These are phyloP conservation scores for Scytalidium lignicola DNA, from an alignment of 2,329 filamentous ascomycete species.

Conservation along the genomic window DNA sequence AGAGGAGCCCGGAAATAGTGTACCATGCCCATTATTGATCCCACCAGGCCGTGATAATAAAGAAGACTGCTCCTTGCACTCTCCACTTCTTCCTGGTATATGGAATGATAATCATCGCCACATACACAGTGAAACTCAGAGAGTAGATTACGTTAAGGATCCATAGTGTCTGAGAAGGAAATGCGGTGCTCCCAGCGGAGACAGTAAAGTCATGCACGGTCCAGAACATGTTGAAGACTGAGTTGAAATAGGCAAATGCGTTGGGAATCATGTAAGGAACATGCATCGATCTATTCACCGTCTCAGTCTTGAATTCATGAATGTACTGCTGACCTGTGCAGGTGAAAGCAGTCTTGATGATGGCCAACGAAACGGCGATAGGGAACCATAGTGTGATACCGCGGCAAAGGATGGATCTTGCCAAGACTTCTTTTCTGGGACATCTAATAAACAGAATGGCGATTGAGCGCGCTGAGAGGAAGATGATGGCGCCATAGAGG, in stretches of 20 bases:
- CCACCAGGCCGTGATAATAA: conserved; percentile 41
- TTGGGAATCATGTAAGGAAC: conserved; percentile 30
- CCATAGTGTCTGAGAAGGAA: conserved; percentile 42
- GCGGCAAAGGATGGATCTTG: conserved; percentile 36
- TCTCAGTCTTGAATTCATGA: conserved; percentile 29
- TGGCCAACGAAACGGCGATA: conserved; percentile 33
- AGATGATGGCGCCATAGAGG: conserved; percentile 40
- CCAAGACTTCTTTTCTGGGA: conserved; percentile 28
- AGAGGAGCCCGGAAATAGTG: conserved; percentile 34
- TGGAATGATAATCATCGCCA: conserved; percentile 40
- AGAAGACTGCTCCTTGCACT: conserved; percentile 23
- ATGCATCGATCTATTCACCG: conserved; percentile 33
- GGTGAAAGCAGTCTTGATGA: conserved; percentile 32
- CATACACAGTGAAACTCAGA: conserved; percentile 43
- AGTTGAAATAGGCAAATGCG: conserved; percentile 39
- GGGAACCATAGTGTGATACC: conserved; percentile 37
- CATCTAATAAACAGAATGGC: conserved; percentile 36
- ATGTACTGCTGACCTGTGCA: conserved; percentile 29
- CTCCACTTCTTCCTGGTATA: conserved; percentile 16
- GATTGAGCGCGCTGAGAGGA: conserved; percentile 38
- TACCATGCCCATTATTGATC: conserved; percentile 43
- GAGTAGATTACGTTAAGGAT: conserved; percentile 37
- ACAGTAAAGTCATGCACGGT: conserved; percentile 30
- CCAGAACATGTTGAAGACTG: conserved; percentile 42
- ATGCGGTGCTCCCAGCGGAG: conserved; percentile 36